phyloP scores from a whole-genome alignment of 164 flowering plant genomes.

The Vitis labrusca region DNA sequence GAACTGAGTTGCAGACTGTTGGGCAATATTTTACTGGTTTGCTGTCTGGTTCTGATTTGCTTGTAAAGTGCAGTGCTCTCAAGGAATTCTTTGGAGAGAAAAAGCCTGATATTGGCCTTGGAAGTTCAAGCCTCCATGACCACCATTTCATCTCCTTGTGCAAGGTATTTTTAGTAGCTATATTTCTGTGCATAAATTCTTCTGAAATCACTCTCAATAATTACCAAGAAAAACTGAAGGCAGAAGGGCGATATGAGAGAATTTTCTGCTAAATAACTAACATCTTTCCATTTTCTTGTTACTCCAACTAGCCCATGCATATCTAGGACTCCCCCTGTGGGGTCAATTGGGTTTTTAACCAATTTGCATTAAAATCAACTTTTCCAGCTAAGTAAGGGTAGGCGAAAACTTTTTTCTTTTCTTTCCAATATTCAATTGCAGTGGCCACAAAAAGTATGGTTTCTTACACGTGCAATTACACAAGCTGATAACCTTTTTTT shows the following conservation, averaged over 20 bases:
- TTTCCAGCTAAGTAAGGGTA: no score
- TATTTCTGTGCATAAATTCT: no score
- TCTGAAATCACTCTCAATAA: no score
- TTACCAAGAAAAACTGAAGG: no score
- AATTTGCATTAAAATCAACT: no score
- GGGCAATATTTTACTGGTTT: constrained; percentile 63
- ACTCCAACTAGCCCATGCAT: background rate
- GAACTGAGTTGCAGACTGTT: constrained; percentile 58
- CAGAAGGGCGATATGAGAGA: no score
- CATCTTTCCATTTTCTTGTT: background rate
- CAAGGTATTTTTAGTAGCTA: constrained; percentile 41
- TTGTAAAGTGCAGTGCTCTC: constrained; percentile 64
- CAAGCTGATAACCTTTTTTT: no score
- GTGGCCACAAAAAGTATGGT: background rate
- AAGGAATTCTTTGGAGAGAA: constrained; percentile 57
- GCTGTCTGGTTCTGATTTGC: constrained; percentile 44
- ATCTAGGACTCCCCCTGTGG: no score
- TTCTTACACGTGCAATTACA: no score
- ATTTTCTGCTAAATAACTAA: no score
- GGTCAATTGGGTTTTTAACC: no score
- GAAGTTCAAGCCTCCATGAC: constrained; percentile 40
- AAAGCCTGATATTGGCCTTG: constrained; percentile 74
- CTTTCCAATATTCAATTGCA: background rate
- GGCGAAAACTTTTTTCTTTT: background rate
- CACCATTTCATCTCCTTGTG: constrained; percentile 71